A percentile compares a stretch with the other conserved stretches of the same genome.
phyloP scores from a whole-genome alignment of 441 rosid species.

The Croton laevigatus region DNA sequence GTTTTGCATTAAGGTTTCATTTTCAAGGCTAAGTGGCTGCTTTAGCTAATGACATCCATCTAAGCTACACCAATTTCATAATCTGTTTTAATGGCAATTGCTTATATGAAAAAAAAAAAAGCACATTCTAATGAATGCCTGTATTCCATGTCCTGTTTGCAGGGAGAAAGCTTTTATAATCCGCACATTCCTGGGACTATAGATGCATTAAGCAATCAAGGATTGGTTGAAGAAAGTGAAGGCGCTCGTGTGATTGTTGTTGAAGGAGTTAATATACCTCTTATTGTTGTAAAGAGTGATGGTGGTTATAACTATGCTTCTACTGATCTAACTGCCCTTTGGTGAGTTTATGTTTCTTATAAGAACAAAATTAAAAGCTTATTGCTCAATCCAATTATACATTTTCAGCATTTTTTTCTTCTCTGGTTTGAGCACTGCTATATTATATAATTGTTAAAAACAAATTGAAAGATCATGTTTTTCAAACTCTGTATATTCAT shows the following conservation, averaged over 20 bases:
- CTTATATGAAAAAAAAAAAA: background rate
- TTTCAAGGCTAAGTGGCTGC: background rate
- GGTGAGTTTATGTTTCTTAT: slow-evolving; percentile 44
- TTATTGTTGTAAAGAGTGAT: slow-evolving; percentile 90
- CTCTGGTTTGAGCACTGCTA: background rate
- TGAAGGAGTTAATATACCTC: slow-evolving; percentile 75
- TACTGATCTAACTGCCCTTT: slow-evolving; percentile 85
- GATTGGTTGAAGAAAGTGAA: slow-evolving; percentile 75
- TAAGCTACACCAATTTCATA: background rate
- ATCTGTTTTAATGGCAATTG: background rate
- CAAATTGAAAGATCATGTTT: background rate
- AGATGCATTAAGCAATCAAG: slow-evolving; percentile 47
- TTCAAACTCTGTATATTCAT: background rate
- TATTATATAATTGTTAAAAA: background rate
- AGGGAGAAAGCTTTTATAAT: slow-evolving; percentile 98
- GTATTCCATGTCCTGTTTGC: slow-evolving; percentile 25
- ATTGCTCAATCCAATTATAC: background rate
- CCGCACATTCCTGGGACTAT: slow-evolving; percentile 63
- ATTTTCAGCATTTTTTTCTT: background rate
- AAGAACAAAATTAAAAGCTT: background rate
- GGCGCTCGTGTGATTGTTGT: slow-evolving; percentile 86
- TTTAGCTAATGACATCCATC: background rate
- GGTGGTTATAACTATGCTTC: slow-evolving; percentile 96
- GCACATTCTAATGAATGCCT: background rate
- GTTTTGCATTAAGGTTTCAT: background rate